Conservation (phyloP, 805 yeast species). For the Naumovozyma dairenensis region DNA sequence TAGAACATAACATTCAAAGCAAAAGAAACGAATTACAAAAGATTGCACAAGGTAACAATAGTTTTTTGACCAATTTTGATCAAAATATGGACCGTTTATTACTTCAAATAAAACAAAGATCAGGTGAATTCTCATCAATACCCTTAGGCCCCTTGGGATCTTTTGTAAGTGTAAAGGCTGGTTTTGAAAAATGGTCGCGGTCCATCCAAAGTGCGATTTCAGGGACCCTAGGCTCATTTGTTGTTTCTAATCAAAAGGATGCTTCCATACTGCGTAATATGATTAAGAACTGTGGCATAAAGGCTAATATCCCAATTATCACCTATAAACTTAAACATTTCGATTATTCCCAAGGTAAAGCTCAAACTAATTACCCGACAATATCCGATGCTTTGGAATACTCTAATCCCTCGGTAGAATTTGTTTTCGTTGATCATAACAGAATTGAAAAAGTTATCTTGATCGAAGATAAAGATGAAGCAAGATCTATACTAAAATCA, state of each 20-base stretch:
- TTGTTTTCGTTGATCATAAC: slow-evolving; percentile 53
- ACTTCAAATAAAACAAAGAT: slow-evolving; percentile 30
- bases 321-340: slow-evolving; percentile 30
- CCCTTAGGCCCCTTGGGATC: slow-evolving; percentile 83
- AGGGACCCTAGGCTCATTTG: slow-evolving; percentile 46
- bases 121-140: slow-evolving; percentile 32
- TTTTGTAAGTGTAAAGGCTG: slow-evolving; percentile 45
- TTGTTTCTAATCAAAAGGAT: slow-evolving; percentile 59
- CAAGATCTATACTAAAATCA: slow-evolving; percentile 34
- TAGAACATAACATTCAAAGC: slow-evolving; percentile 9
- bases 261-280: slow-evolving; percentile 33
- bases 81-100: slow-evolving; percentile 34
- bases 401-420: slow-evolving; percentile 43
- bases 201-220: slow-evolving; percentile 49
- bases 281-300: slow-evolving; percentile 26
- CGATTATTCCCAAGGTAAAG: slow-evolving; percentile 38
- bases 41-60: slow-evolving; percentile 23
- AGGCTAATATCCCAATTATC: slow-evolving; percentile 41
- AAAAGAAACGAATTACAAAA: slow-evolving; percentile 17
- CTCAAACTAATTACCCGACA: slow-evolving; percentile 35
- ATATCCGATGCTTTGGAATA: slow-evolving; percentile 54
- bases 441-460: slow-evolving; percentile 51
- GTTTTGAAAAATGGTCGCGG: slow-evolving; percentile 45
- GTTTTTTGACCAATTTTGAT: slow-evolving; percentile 42
- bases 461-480: slow-evolving; percentile 41